A percentile compares a stretch with the other conserved stretches of the same genome.
Conservation (phyloP, 441 rosid genomes). For the Arabidopsis hybrid region DNA sequence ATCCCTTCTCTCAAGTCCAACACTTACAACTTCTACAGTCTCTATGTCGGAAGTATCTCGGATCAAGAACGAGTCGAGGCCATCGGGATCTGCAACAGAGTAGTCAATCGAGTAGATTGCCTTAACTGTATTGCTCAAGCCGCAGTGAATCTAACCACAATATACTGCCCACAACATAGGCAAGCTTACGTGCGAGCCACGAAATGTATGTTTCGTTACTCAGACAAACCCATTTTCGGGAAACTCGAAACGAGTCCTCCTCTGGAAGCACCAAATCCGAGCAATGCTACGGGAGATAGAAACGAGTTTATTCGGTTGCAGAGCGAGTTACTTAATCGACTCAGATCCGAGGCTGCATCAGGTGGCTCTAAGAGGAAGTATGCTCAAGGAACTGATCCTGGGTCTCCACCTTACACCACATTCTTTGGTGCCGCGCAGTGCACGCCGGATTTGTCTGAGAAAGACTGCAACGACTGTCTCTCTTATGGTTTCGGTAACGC, state of each 20-base stretch:
- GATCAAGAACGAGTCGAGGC: constrained; percentile 32
- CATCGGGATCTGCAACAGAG: constrained; percentile 35
- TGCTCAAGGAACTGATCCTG: too few relatives aligned
- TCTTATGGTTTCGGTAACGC: too few relatives aligned
- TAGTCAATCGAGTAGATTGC: constrained; percentile 13
- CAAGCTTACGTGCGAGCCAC: constrained; percentile 14
- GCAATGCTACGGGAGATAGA: constrained; percentile 1
- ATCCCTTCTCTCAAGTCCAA: constrained; percentile 14
- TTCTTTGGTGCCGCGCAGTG: too few relatives aligned
- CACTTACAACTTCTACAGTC: constrained; percentile 29
- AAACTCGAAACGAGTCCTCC: not conserved
- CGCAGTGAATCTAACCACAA: not conserved
- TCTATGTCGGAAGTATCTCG: not conserved
- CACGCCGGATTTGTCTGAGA: too few relatives aligned
- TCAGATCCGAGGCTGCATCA: too few relatives aligned
- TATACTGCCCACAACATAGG: not conserved
- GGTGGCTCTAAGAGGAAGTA: too few relatives aligned
- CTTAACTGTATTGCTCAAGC: constrained; percentile 10
- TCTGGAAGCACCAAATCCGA: not conserved
- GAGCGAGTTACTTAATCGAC: too few relatives aligned
- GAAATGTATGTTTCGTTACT: constrained; percentile 12
- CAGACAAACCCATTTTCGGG: constrained; percentile 17
- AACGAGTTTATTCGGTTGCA: constrained; percentile 9
- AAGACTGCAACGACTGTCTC: too few relatives aligned
- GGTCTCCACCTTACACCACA: too few relatives aligned